Conservation (phyloP, 1,284 basidiomycete species). For the Polyporus tsugae region DNA sequence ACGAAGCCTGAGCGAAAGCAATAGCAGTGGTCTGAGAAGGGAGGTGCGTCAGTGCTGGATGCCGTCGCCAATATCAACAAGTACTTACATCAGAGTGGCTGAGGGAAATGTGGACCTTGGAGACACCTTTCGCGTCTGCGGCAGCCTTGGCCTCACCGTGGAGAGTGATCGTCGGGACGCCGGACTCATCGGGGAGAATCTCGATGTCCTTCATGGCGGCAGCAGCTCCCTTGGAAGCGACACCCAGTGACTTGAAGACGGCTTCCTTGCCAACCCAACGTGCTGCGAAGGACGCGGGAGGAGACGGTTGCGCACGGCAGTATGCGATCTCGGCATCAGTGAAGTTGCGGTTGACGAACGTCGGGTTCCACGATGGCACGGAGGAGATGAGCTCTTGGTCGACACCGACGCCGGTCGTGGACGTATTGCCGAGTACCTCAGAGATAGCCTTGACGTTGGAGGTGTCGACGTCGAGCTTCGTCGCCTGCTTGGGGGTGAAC, state of each 20-base stretch:
- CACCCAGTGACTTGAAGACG: conserved; percentile 96
- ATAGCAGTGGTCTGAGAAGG: conserved; percentile 73
- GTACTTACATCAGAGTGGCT: conserved; percentile 87
- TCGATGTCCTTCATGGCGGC: conserved; percentile 98
- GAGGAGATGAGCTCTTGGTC: conserved; percentile 95
- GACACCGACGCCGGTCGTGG: conserved; percentile 81
- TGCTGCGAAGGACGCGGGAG: conserved; percentile 91
- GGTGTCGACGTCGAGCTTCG: conserved; percentile 60
- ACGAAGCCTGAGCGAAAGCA: conserved; percentile 78
- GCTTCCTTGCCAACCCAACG: conserved; percentile 99
- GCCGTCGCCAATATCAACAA: conserved; percentile 8
- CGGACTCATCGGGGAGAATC: conserved; percentile 79
- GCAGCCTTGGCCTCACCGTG: conserved; percentile 85
- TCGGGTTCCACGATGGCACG: conserved; percentile 91
- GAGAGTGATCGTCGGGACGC: conserved; percentile 79
- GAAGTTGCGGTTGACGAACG: conserved; percentile 93
- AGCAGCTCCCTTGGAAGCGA: conserved; percentile 90
- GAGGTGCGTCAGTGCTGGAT: conserved; percentile 30
- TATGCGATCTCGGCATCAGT: conserved; percentile 89
- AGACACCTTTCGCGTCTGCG: conserved; percentile 80
- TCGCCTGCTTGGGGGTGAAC: conserved; percentile 74
- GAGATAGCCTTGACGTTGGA: conserved; percentile 75
- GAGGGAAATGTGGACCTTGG: conserved; percentile 83
- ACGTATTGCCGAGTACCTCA: conserved; percentile 56
- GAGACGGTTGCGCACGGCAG: conserved; percentile 89